A percentile compares a stretch with the other conserved stretches of the same genome.
Evolutionary conservation across 2,329 filamentous ascomycete species (phyloP).

Genomic region (Teratosphaeria viscida): DNA sequence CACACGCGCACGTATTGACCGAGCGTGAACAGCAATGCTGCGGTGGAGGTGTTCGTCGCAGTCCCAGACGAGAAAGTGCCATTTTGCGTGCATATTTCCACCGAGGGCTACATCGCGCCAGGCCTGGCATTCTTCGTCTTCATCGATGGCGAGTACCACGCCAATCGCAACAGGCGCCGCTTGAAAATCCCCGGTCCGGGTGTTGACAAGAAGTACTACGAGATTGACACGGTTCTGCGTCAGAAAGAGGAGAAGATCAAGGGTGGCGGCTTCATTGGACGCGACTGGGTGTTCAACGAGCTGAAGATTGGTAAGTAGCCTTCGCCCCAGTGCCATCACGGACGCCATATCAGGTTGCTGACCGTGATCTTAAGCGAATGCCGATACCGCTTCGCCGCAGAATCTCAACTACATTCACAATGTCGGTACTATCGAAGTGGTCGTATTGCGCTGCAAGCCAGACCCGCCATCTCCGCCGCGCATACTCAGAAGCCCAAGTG

Average conservation of each 20-base stretch:
- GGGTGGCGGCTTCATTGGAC: constrained; percentile 39
- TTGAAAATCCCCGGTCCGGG: constrained; percentile 25
- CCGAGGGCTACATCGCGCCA: constrained; percentile 41
- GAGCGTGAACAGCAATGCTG: constrained; percentile 31
- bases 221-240: constrained; percentile 40
- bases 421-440: constrained; percentile 39
- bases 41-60: constrained; percentile 42
- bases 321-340: neutral
- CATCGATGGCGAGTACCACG: constrained; percentile 48
- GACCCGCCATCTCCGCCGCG: neutral
- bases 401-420: constrained; percentile 28
- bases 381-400: constrained; percentile 26
- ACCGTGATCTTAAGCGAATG: constrained; percentile 19
- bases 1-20: neutral
- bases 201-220: constrained; percentile 22
- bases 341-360: neutral
- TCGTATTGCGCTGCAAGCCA: constrained; percentile 34
- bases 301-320: constrained; percentile 36
- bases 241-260: constrained; percentile 42
- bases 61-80: constrained; percentile 35
- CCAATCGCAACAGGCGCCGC: constrained; percentile 42
- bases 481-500: neutral
- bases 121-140: constrained; percentile 46
- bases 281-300: constrained; percentile 44
- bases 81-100: constrained; percentile 41